Conservation (phyloP, 306 rosid genomes). For the Acacia crassicarpa region DNA sequence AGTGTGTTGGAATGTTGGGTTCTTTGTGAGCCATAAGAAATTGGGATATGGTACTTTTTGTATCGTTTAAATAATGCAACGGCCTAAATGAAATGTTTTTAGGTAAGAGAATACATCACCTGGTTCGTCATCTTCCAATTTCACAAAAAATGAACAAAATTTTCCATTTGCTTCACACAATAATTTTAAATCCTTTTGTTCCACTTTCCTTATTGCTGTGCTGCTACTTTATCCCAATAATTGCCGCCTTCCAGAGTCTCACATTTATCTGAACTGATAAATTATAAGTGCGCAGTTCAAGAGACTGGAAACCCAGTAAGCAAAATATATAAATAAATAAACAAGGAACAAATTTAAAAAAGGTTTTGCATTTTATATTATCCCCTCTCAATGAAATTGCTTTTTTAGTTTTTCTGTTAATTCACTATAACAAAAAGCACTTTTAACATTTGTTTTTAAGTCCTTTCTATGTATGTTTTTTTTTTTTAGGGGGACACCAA, state of each 20-base stretch:
- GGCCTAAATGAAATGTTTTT: slow-evolving; percentile 12
- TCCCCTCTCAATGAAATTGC: not conserved
- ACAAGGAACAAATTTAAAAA: not conserved
- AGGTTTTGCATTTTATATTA: not conserved
- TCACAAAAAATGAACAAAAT: slow-evolving; percentile 23
- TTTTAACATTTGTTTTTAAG: no score
- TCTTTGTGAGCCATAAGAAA: slow-evolving; percentile 23
- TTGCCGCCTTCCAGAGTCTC: slow-evolving; percentile 28
- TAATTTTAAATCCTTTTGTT: slow-evolving; percentile 27
- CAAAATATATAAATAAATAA: not conserved
- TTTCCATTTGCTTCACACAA: not conserved
- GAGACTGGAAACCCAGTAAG: not conserved
- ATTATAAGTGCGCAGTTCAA: slow-evolving; percentile 1
- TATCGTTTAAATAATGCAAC: not conserved
- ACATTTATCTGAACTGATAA: slow-evolving; percentile 27
- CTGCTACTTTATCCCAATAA: slow-evolving; percentile 29
- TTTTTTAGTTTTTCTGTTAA: not conserved
- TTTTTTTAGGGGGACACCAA: no score
- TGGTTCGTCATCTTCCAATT: slow-evolving; percentile 42
- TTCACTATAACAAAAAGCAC: not conserved
- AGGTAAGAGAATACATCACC: slow-evolving; percentile 39
- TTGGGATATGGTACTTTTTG: not conserved
- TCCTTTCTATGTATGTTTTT: no score
- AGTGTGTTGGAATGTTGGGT: slow-evolving; percentile 35
- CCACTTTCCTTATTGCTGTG: slow-evolving; percentile 17